Evolutionary conservation across 2,329 filamentous ascomycete genomes (phyloP).

Genomic region (Meredithiella fracta): DNA sequence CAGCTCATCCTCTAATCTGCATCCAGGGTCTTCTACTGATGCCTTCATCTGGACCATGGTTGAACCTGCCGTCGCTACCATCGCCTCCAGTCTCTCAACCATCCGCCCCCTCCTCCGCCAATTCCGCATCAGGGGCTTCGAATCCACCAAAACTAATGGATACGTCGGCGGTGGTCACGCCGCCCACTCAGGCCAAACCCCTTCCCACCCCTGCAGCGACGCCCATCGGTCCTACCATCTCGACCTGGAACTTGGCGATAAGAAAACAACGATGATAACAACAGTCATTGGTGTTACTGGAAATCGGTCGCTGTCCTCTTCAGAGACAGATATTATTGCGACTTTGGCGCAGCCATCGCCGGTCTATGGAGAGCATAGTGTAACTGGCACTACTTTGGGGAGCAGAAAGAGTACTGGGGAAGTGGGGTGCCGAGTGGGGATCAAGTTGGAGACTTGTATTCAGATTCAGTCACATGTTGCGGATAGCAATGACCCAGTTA

Average conservation of each 20-base stretch:
- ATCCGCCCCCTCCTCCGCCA: conserved; percentile 36
- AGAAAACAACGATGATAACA: conserved; percentile 6
- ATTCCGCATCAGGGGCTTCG: conserved; percentile 32
- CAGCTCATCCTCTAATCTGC: not conserved
- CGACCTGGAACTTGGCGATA: conserved; percentile 12
- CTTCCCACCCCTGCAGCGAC: conserved; percentile 14
- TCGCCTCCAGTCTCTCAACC: conserved; percentile 37
- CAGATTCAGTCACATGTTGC: conserved; percentile 8
- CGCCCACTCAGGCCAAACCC: conserved; percentile 20
- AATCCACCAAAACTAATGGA: conserved; percentile 15
- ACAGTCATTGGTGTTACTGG: conserved; percentile 9
- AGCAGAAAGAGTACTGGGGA: not conserved
- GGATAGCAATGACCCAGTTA: not conserved
- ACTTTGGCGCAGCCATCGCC: not conserved
- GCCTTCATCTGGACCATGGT: conserved; percentile 41
- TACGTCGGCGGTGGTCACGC: conserved; percentile 6
- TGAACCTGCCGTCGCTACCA: conserved; percentile 38
- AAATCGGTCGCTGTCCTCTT: conserved; percentile 9
- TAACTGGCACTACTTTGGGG: not conserved
- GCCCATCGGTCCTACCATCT: not conserved
- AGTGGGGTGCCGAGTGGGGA: not conserved
- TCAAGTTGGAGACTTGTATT: conserved; percentile 7
- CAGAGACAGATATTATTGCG: conserved; percentile 8
- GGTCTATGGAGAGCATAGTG: not conserved
- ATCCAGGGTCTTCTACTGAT: conserved; percentile 28